Conservation (phyloP, 2,329 filamentous ascomycete genomes). For the Ophiostoma himal-ulmi region DNA sequence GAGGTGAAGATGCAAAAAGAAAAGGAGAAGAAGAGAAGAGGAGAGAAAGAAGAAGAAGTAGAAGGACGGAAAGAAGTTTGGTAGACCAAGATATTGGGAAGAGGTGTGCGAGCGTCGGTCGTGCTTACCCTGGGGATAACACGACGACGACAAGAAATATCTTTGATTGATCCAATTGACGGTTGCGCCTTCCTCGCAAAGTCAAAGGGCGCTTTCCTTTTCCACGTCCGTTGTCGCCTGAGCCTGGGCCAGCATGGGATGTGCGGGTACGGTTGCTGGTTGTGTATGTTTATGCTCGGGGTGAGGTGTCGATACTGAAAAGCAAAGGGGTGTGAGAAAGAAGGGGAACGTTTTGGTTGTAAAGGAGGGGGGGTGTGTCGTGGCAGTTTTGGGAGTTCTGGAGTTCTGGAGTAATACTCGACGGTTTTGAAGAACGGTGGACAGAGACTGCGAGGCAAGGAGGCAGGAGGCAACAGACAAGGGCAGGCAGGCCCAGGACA, state of each 20-base stretch:
- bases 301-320: not conserved
- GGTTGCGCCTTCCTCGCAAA: not conserved
- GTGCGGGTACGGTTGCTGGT: not conserved
- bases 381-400: not conserved
- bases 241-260: not conserved
- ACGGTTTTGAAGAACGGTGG: constrained; percentile 4
- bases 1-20: not conserved
- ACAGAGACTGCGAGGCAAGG: not conserved
- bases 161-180: not conserved
- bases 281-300: not conserved
- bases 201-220: not conserved
- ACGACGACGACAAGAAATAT: constrained; percentile 4
- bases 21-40: not conserved
- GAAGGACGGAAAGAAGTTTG: not conserved
- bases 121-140: not conserved
- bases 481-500: not conserved
- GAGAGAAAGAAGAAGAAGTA: not conserved
- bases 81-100: not conserved
- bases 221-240: constrained; percentile 2
- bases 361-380: constrained; percentile 10
- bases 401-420: not conserved
- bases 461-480: not conserved
- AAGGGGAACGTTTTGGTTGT: not conserved
- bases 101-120: not conserved
- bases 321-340: not conserved